Evolutionary conservation across 139 green algal species (phyloP).

Genomic region (Tetraselmis chui): DNA sequence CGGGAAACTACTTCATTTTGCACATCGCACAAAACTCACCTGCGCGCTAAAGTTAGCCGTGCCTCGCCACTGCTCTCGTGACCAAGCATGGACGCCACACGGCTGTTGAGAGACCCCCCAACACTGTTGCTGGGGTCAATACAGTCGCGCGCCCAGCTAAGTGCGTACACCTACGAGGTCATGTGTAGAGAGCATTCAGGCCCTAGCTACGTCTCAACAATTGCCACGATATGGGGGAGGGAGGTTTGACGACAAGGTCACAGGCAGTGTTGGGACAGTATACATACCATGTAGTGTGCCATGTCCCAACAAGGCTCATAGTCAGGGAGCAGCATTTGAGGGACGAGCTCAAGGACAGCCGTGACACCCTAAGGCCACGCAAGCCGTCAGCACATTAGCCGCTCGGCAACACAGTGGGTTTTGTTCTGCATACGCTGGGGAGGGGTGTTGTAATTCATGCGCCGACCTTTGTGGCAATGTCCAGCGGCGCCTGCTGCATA

Average conservation of each 20-base stretch:
- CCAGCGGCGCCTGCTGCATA: constrained; percentile 4
- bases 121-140: not conserved
- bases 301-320: not conserved
- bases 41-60: not conserved
- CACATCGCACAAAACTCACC: too few species aligned
- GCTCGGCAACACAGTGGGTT: too few species aligned
- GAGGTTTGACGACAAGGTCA: too few species aligned
- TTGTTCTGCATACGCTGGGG: too few species aligned
- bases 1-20: too few species aligned
- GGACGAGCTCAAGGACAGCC: not conserved
- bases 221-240: too few species aligned
- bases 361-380: not conserved
- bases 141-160: not conserved
- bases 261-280: too few species aligned
- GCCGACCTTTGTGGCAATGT: not conserved
- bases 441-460: too few species aligned
- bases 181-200: too few species aligned
- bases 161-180: not conserved
- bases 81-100: not conserved
- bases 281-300: not conserved
- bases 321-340: not conserved
- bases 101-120: not conserved
- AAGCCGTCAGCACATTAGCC: too few species aligned
- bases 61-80: not conserved
- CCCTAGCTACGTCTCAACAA: too few species aligned